A percentile compares a stretch with the other conserved stretches of the same genome.
Conservation (phyloP, 208 protist genomes). For the Lotmaria passim region DNA sequence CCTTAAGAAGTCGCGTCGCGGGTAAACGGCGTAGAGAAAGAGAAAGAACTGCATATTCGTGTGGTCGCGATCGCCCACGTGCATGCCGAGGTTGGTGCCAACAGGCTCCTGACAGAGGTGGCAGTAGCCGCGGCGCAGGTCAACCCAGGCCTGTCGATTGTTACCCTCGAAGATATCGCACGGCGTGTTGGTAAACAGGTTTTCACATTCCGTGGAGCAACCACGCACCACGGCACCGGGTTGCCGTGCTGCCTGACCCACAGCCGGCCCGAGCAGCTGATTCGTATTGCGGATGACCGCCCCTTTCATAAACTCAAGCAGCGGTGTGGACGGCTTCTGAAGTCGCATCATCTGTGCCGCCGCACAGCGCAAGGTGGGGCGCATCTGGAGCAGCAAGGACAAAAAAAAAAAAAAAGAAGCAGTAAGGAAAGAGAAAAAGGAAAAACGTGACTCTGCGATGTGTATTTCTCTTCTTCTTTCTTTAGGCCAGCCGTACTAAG, state of each 20-base stretch:
- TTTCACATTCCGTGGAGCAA: constrained; percentile 36
- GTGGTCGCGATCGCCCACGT: constrained; percentile 84
- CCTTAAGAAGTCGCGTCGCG: constrained; percentile 37
- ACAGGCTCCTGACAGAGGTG: constrained; percentile 87
- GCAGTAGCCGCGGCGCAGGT: constrained; percentile 67
- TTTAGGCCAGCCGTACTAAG: too few species aligned
- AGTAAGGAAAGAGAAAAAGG: neutral
- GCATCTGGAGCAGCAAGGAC: neutral
- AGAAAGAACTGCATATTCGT: constrained; percentile 85
- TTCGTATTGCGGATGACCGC: neutral
- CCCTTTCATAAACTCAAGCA: neutral
- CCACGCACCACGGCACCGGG: constrained; percentile 30
- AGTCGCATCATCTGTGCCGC: neutral
- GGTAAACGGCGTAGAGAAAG: constrained; percentile 73
- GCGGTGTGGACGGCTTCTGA: neutral
- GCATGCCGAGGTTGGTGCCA: constrained; percentile 53
- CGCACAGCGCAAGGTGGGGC: neutral
- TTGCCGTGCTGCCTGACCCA: neutral
- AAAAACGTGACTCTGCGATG: neutral
- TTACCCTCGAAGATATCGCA: constrained; percentile 74
- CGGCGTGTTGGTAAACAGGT: constrained; percentile 26
- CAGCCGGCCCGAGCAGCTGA: neutral
- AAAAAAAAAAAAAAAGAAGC: neutral
- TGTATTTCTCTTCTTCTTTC: neutral
- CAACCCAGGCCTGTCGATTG: constrained; percentile 83